These are phyloP conservation scores for Candida insectalens DNA, from an alignment of 805 yeast species.

Conservation along the genomic window DNA sequence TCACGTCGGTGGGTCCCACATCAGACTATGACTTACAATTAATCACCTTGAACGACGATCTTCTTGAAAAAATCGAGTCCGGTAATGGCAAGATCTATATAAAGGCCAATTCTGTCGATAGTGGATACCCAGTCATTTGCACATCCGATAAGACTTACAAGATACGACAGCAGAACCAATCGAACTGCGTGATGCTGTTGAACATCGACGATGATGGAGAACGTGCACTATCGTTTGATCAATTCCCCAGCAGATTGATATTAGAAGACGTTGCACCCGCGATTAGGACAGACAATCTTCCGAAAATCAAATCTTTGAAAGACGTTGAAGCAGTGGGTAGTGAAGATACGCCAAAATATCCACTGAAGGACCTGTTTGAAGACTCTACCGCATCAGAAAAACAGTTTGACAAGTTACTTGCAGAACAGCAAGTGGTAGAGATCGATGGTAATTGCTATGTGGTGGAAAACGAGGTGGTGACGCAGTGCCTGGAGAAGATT, in stretches of 20 bases:
- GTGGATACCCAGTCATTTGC: conserved; percentile 47
- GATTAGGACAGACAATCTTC: background rate
- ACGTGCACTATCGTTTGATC: conserved; percentile 2
- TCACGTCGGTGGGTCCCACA: conserved; percentile 7
- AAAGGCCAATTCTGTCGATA: conserved; percentile 10
- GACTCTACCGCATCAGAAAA: conserved; percentile 2
- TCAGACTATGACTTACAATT: conserved; percentile 29
- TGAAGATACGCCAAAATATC: background rate
- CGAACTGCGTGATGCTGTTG: conserved; percentile 66
- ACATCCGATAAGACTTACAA: conserved; percentile 50
- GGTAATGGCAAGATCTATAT: conserved; percentile 9
- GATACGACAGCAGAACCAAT: conserved; percentile 73
- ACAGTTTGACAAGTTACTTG: conserved; percentile 3
- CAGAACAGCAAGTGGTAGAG: conserved; percentile 1
- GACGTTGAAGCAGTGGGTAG: background rate
- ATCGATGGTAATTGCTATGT: conserved; percentile 2
- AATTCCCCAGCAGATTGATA: conserved; percentile 4
- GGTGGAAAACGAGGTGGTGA: conserved; percentile 1
- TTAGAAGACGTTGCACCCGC: conserved; percentile 2
- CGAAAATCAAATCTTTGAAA: background rate
- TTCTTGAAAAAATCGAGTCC: conserved; percentile 28
- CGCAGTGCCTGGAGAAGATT: conserved; percentile 3
- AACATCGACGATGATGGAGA: conserved; percentile 5
- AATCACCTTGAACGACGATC: conserved; percentile 42
- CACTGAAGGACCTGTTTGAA: conserved; percentile 7